phyloP scores from a whole-genome alignment of 2,329 filamentous ascomycete species.

The Grosmannia clavigera region DNA sequence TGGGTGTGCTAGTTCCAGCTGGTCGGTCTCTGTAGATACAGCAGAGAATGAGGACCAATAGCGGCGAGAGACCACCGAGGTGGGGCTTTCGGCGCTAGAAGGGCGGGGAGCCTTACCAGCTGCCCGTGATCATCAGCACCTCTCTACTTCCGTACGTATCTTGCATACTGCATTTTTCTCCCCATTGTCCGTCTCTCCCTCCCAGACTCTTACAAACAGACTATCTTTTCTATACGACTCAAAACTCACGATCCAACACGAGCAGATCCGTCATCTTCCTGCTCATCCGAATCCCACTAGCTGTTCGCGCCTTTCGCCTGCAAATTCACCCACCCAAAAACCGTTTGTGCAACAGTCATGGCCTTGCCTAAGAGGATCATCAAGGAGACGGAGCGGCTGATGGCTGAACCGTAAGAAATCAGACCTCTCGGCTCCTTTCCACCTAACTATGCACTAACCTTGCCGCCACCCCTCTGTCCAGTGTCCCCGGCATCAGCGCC shows the following conservation, averaged over 20 bases:
- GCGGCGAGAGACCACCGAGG: not conserved
- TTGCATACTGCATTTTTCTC: not conserved
- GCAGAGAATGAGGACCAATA: not conserved
- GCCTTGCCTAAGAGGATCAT: constrained; percentile 91
- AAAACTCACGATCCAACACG: too few species aligned
- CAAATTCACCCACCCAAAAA: not conserved
- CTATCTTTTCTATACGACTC: not conserved
- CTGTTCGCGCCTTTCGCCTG: not conserved
- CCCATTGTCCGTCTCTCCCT: not conserved
- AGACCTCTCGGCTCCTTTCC: constrained; percentile 1
- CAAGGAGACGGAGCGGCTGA: constrained; percentile 95
- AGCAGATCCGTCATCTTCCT: not conserved
- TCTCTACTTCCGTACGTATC: not conserved
- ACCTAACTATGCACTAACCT: not conserved
- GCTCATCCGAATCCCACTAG: not conserved
- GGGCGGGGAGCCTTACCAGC: constrained; percentile 3
- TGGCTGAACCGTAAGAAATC: constrained; percentile 76
- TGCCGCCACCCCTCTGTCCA: constrained; percentile 24
- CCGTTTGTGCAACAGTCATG: constrained; percentile 27
- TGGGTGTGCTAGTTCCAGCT: too few species aligned
- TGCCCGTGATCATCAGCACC: not conserved
- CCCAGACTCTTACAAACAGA: not conserved
- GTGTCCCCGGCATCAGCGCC: constrained; percentile 91
- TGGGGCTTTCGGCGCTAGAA: not conserved
- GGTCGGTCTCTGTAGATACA: not conserved